Percentiles rank a stretch among this genome's conserved stretches.
These are phyloP conservation scores for Sporisorium iseilematis-ciliati DNA, from an alignment of 1,284 basidiomycete genomes.

Conservation along the genomic window DNA sequence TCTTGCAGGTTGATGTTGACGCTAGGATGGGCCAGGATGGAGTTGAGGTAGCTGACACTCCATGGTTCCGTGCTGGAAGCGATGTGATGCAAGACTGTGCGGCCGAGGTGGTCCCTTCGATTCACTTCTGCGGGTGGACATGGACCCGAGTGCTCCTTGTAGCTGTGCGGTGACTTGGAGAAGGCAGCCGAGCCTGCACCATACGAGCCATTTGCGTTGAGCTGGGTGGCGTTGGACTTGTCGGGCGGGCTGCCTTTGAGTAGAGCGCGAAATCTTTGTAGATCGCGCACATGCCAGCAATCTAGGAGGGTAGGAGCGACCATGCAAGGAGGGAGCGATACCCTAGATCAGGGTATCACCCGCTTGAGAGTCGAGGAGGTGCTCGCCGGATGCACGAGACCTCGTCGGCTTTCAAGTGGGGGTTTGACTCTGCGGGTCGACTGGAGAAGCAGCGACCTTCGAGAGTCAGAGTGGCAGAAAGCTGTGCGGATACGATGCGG, in stretches of 20 bases:
- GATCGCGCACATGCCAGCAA: conserved; percentile 66
- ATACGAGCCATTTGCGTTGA: conserved; percentile 19
- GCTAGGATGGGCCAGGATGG: conserved; percentile 82
- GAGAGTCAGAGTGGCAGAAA: conserved; percentile 4
- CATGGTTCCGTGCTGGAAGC: conserved; percentile 77
- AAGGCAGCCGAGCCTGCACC: conserved; percentile 18
- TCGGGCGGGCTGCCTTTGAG: conserved; percentile 59
- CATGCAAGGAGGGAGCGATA: conserved; percentile 53
- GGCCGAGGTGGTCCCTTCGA: conserved; percentile 78
- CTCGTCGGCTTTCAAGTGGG: conserved; percentile 44
- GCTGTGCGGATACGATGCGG: background rate
- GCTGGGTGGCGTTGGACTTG: conserved; percentile 29
- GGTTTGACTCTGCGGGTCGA: conserved; percentile 24
- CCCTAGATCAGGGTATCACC: conserved; percentile 48
- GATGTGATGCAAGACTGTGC: conserved; percentile 84
- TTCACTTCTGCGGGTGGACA: conserved; percentile 76
- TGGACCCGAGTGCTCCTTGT: conserved; percentile 45
- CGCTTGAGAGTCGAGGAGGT: conserved; percentile 36
- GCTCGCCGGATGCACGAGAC: conserved; percentile 28
- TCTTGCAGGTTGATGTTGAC: conserved; percentile 87
- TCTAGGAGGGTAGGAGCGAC: conserved; percentile 62
- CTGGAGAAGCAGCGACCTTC: conserved; percentile 9
- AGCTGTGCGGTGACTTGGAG: conserved; percentile 48
- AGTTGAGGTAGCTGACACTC: conserved; percentile 81
- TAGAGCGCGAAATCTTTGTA: conserved; percentile 62